Evolutionary conservation across 2,329 filamentous ascomycete species (phyloP).

Genomic region (Ascochyta clinopodiicola): DNA sequence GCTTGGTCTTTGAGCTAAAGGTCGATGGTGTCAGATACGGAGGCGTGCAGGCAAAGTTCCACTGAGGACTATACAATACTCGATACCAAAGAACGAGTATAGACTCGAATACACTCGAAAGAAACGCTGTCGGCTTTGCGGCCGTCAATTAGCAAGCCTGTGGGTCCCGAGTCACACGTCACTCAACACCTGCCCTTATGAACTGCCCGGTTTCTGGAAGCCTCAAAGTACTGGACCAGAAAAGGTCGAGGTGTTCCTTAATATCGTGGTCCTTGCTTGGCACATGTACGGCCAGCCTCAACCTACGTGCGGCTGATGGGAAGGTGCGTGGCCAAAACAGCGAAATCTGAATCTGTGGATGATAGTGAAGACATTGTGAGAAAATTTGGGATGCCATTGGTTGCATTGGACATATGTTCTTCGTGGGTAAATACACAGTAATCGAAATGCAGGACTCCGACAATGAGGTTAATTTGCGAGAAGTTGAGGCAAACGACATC

Average conservation of each 20-base stretch:
- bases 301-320: neutral
- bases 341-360: neutral
- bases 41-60: conserved; percentile 78
- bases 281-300: neutral
- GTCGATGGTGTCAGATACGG: conserved; percentile 81
- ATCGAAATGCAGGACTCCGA: neutral
- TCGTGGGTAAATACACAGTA: neutral
- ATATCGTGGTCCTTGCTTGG: neutral
- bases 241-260: neutral
- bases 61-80: conserved; percentile 51
- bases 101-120: neutral
- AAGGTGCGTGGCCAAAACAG: neutral
- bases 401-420: neutral
- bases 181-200: neutral
- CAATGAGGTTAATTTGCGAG: neutral
- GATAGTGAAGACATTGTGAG: neutral
- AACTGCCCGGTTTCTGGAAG: neutral
- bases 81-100: neutral
- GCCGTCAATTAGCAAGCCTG: neutral
- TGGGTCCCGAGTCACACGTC: neutral
- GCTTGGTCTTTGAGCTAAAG: conserved; percentile 77
- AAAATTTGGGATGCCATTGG: neutral
- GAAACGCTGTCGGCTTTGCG: neutral
- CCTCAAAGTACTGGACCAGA: neutral
- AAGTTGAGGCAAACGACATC: neutral